Conservation (phyloP, 2,329 filamentous ascomycete species). For the Lasiodiplodia hormozganensis region DNA sequence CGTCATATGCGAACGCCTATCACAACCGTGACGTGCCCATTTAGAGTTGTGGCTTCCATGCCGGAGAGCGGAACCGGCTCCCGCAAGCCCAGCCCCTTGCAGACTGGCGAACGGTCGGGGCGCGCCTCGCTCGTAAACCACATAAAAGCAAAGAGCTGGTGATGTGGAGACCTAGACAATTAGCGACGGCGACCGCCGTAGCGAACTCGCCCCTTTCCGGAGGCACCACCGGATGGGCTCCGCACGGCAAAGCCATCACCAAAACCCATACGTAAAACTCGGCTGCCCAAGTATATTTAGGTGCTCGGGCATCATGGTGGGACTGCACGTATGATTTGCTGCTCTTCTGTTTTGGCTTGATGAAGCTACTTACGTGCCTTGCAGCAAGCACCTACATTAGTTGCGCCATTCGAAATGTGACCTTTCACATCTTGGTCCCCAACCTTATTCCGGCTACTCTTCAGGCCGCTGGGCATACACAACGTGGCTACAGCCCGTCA, state of each 20-base stretch:
- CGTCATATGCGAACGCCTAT: constrained; percentile 4
- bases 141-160: not conserved
- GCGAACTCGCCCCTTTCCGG: not conserved
- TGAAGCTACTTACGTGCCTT: not conserved
- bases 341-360: not conserved
- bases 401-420: not conserved
- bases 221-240: not conserved
- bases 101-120: not conserved
- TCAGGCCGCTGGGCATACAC: constrained; percentile 2
- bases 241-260: not conserved
- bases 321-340: not conserved
- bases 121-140: not conserved
- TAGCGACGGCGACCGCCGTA: not conserved
- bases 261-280: not conserved
- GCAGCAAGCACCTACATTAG: not conserved
- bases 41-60: not conserved
- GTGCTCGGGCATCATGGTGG: not conserved
- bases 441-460: not conserved
- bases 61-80: not conserved
- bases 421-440: not conserved
- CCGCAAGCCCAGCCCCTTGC: not conserved
- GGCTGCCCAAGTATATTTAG: not conserved
- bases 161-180: not conserved
- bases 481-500: not conserved
- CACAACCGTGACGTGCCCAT: not conserved